Conservation (phyloP, 768 basidiomycete species). For the Galerina marginata region DNA sequence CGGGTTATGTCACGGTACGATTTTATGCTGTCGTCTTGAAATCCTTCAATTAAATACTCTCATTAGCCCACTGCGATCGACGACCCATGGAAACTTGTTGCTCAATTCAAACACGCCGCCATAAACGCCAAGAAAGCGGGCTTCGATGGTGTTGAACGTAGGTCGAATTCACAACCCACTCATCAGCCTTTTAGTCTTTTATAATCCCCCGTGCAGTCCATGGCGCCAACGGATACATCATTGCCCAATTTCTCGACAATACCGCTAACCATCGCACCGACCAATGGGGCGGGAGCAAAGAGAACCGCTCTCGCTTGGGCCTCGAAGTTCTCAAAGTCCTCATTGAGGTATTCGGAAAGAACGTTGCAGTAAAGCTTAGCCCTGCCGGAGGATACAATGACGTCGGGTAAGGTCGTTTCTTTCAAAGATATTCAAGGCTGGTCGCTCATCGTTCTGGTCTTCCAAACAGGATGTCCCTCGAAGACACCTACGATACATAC, state of each 20-base stretch:
- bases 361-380: constrained; percentile 51
- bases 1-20: constrained; percentile 47
- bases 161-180: not conserved
- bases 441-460: not conserved
- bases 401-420: constrained; percentile 35
- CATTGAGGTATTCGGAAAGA: constrained; percentile 47
- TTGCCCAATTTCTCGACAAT: constrained; percentile 56
- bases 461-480: constrained; percentile 45
- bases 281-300: constrained; percentile 63
- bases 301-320: constrained; percentile 59
- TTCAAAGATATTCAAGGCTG: not conserved
- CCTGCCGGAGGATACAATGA: constrained; percentile 53
- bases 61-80: constrained; percentile 45
- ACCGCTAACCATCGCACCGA: constrained; percentile 56
- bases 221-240: constrained; percentile 48
- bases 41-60: not conserved
- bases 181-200: too few relatives aligned
- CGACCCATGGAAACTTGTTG: constrained; percentile 46
- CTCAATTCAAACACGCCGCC: constrained; percentile 48
- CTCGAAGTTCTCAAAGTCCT: constrained; percentile 56
- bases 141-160: constrained; percentile 60
- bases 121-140: constrained; percentile 56
- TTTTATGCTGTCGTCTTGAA: not conserved
- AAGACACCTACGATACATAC: constrained; percentile 49
- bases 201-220: constrained; percentile 34